Evolutionary conservation across 257 asterid genomes (phyloP).

Genomic region (Linderniella brevidens): DNA sequence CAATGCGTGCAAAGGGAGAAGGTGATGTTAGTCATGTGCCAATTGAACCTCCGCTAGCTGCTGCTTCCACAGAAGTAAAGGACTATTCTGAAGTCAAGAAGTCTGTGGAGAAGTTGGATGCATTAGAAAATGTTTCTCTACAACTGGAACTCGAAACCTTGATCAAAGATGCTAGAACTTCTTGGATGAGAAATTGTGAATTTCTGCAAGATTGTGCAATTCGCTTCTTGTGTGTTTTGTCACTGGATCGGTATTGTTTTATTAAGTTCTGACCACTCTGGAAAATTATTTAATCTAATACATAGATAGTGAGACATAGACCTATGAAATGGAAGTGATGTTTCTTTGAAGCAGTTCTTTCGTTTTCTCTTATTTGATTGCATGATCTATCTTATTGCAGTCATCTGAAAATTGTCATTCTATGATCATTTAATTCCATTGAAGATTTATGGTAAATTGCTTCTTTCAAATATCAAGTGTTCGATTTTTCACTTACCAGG

Average conservation of each 20-base stretch:
- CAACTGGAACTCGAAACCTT: constrained; percentile 61
- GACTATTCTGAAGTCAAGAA: constrained; percentile 24
- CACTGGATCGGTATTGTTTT: constrained; percentile 87
- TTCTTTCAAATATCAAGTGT: constrained; percentile 7
- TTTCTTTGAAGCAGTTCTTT: too few relatives aligned
- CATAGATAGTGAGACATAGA: constrained; percentile 8
- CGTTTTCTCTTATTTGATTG: not conserved
- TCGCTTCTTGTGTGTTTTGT: constrained; percentile 87
- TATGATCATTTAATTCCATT: not conserved
- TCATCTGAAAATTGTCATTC: not conserved
- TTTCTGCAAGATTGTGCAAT: constrained; percentile 97
- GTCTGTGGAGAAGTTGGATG: constrained; percentile 31
- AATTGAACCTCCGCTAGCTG: constrained; percentile 38
- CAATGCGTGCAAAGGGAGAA: constrained; percentile 34
- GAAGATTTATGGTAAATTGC: not conserved
- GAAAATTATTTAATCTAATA: too few relatives aligned
- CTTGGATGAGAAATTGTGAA: constrained; percentile 81
- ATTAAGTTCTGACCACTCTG: constrained; percentile 6
- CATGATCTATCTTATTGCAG: not conserved
- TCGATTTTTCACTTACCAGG: constrained; percentile 27
- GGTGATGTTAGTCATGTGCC: constrained; percentile 23
- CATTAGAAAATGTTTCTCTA: constrained; percentile 33
- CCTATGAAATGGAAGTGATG: constrained; percentile 3
- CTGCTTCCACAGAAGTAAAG: constrained; percentile 18
- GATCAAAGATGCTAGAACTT: constrained; percentile 70